Base-by-base conservation (phyloP, 2,329 filamentous ascomycete species). In the Tolypocladium guangdongense region DNA sequence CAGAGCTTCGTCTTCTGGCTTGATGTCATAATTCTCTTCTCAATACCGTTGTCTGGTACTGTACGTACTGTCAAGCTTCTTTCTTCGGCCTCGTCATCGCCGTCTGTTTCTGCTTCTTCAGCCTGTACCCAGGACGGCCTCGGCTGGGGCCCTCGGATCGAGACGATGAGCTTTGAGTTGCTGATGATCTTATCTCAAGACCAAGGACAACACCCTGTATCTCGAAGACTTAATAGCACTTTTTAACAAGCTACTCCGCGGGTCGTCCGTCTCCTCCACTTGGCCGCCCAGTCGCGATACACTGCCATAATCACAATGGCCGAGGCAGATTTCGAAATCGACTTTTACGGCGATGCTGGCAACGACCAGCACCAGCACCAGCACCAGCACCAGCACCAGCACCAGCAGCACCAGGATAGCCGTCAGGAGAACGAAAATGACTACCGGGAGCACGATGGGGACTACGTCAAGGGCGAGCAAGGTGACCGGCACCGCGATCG, bases 311-410 rank as follows among this genome's bases (percentile, higher is more conserved):
- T 51, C 63, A 70, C 63, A 50, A 87, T 86, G 83, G 81, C 83
- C 60, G 83, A 87, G 62, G 82, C 86, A 63, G 82, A 86, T 62
- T 86, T 84, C 67, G 84, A 87, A 62, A 86, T 87, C 70, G 84
- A 87, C 60, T 83, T 87, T 63, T 87, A 87, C 64, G 83, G 82
- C 62, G 83, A 86, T 62, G 73, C 74, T 55, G 72, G 71, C 56
- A 70, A 72, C 54, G 74, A 79, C 27, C 70, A 75, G 55, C 68
- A 73, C 14, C 56, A 57, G 8, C 57, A 58, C 43, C 57, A 61
- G 39, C 57, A 61, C 33, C 68, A 73, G 18, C 56, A 56, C 7
- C 57, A 57, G 45, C 57, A 58, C 43, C 57, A 61, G 39, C 57
- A 61, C 33, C 68, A 73, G 18, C 56, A 56, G 5, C 57, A 57